Percentiles rank a stretch among this genome's conserved stretches.
These are phyloP conservation scores for Penicillium sp. DNA, from an alignment of 2,329 filamentous ascomycete species.

Conservation along the genomic window DNA sequence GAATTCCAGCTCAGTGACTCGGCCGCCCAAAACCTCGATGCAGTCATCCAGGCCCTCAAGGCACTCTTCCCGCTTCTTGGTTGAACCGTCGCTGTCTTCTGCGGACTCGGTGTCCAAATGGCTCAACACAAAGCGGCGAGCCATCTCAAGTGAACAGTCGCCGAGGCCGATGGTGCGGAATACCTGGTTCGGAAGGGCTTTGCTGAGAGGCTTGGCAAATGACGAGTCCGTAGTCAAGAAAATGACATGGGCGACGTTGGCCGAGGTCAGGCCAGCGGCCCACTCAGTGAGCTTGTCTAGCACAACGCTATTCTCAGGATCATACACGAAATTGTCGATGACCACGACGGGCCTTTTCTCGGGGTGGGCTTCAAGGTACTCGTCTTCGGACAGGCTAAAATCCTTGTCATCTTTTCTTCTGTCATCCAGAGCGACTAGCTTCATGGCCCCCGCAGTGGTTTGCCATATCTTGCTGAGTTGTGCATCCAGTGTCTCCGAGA, in stretches of 20 bases:
- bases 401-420: constrained; percentile 72
- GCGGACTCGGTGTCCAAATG: constrained; percentile 57
- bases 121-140: constrained; percentile 83
- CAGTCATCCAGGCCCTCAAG: constrained; percentile 72
- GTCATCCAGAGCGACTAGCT: constrained; percentile 66
- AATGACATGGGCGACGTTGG: constrained; percentile 87
- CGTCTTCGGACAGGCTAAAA: constrained; percentile 68
- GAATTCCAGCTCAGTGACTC: constrained; percentile 92
- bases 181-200: constrained; percentile 82
- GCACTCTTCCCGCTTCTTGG: constrained; percentile 45
- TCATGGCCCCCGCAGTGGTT: constrained; percentile 74
- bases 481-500: constrained; percentile 85
- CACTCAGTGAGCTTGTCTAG: constrained; percentile 79
- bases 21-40: constrained; percentile 77
- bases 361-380: constrained; percentile 84
- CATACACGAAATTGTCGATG: constrained; percentile 87
- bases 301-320: constrained; percentile 61
- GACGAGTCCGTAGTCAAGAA: constrained; percentile 88
- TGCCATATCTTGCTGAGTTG: constrained; percentile 86
- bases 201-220: constrained; percentile 80
- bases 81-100: constrained; percentile 30
- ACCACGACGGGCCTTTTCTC: constrained; percentile 78
- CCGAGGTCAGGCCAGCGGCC: constrained; percentile 78
- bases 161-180: constrained; percentile 82
- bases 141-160: constrained; percentile 79